Base-by-base conservation (phyloP, 2,329 filamentous ascomycete species). In the Ophiostoma australiae region DNA sequence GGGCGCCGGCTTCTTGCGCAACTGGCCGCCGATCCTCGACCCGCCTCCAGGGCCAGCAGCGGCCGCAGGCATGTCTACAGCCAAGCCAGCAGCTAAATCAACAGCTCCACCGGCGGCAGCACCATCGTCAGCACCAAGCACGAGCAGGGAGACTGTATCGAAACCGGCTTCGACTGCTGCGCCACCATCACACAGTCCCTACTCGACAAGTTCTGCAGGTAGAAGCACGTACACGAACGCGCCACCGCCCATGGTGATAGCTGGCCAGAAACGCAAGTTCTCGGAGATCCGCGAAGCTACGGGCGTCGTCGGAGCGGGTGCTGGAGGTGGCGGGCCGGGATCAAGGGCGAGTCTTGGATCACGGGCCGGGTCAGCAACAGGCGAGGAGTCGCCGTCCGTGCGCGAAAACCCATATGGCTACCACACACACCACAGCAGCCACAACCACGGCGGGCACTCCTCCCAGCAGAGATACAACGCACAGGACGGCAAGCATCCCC, bases 261-360 rank as follows among this genome's bases (percentile, higher is more conserved):
- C 77, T 5, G 80, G 81, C 6, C 80, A 80, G 73, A 83, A 83
- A 75, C 77, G 81, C 61, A 83, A 82, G 73, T 77, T 78, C 58
- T 72, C 75, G 52, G 80, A 80, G 33, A 73, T 73, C 11, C 73
- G 74, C 11, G 76, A 77, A 23, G 48, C 70, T 44, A 61, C 73
- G 37, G 33, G 72, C 39, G 63, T 69, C 20, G 67, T 69, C 27
- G 67, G 63, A 3, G 71, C 70, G 1, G 69, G 67, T 3, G 69
- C 63, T 2, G 68, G 58, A n/a, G 44, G 52, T 13, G 52, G 69
- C 33, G 68, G 8, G 23, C 10, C n/a, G 66, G 70, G 11, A 27
- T 70, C 67, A 7, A 69, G 69, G 17, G 23, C 66, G 1, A 67
- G 70, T 27, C 61, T 63, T 1, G 66, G 58, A 4, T 69, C 72